Evolutionary conservation across 2,329 filamentous ascomycete genomes (phyloP).

Genomic region (Nannizzia gypsea): DNA sequence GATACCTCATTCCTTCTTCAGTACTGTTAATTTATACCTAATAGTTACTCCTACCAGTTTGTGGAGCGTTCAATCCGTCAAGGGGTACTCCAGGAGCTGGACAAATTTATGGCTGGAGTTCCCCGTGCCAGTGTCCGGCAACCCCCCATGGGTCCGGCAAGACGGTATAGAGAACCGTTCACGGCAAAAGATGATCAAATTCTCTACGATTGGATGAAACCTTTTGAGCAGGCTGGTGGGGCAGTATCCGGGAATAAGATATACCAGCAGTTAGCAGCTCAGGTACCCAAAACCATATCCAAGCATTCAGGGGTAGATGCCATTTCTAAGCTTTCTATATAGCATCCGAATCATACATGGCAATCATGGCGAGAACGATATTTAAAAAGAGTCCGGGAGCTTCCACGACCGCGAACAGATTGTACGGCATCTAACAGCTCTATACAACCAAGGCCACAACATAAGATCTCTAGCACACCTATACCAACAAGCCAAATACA

Average conservation of each 20-base stretch:
- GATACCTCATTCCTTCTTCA: background rate
- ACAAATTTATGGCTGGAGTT: conserved; percentile 38
- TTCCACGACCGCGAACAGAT: conserved; percentile 25
- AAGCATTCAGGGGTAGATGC: background rate
- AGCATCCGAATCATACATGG: conserved; percentile 36
- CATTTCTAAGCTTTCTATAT: conserved; percentile 3
- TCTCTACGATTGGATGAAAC: conserved; percentile 35
- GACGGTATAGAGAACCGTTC: conserved; percentile 25
- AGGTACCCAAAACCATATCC: conserved; percentile 20
- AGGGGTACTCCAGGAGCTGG: conserved; percentile 38
- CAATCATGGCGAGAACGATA: conserved; percentile 42
- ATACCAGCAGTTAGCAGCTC: conserved; percentile 33
- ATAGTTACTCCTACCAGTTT: conserved; percentile 45
- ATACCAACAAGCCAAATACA: background rate
- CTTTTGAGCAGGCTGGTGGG: conserved; percentile 23
- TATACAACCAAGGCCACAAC: background rate
- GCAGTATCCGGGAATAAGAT: conserved; percentile 32
- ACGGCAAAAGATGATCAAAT: conserved; percentile 36
- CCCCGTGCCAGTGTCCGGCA: conserved; percentile 30
- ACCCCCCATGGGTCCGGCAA: conserved; percentile 30
- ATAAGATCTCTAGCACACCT: background rate
- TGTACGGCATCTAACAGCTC: background rate
- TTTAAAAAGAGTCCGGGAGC: conserved; percentile 29
- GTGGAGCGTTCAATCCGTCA: conserved; percentile 44
- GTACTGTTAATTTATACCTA: background rate